Conservation (phyloP, 2,329 filamentous ascomycete genomes). For the Fusarium neocosmosporiellum region DNA sequence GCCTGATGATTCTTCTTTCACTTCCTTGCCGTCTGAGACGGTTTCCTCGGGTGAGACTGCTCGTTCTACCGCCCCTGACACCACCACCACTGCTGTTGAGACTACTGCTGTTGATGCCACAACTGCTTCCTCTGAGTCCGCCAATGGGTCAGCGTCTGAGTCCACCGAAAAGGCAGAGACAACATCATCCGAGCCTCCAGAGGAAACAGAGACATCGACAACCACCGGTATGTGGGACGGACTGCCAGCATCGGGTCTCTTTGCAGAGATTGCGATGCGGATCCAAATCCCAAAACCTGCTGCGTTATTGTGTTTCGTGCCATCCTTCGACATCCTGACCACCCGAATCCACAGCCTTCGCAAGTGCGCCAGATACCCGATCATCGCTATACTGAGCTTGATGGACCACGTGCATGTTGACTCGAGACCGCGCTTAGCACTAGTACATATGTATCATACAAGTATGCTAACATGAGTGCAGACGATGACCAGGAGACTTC, state of each 20-base stretch:
- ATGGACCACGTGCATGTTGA: conserved; percentile 19
- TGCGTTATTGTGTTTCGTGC: conserved; percentile 30
- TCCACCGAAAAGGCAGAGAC: conserved; percentile 20
- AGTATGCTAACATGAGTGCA: conserved; percentile 21
- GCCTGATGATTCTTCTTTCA: conserved; percentile 44
- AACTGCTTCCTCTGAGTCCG: conserved; percentile 5
- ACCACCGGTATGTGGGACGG: conserved; percentile 48
- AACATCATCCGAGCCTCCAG: conserved; percentile 28
- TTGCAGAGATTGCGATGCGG: conserved; percentile 17
- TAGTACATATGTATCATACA: background rate
- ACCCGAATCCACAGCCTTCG: conserved; percentile 16
- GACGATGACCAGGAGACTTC: conserved; percentile 30
- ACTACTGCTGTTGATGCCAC: conserved; percentile 8
- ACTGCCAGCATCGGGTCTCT: conserved; percentile 18
- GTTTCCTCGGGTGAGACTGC: conserved; percentile 40
- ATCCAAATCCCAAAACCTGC: conserved; percentile 29
- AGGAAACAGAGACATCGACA: conserved; percentile 30
- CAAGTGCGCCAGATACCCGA: conserved; percentile 38
- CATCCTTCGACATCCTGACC: conserved; percentile 13
- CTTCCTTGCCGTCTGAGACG: conserved; percentile 43
- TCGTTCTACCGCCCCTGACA: conserved; percentile 31
- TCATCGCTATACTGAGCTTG: background rate
- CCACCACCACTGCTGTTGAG: conserved; percentile 27
- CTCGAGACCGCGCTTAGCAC: conserved; percentile 5
- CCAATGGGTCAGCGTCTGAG: conserved; percentile 13